Percentiles rank a stretch among this genome's conserved stretches.
Conservation (phyloP, 257 asterid genomes). For the Ocimum tenuiflorum region DNA sequence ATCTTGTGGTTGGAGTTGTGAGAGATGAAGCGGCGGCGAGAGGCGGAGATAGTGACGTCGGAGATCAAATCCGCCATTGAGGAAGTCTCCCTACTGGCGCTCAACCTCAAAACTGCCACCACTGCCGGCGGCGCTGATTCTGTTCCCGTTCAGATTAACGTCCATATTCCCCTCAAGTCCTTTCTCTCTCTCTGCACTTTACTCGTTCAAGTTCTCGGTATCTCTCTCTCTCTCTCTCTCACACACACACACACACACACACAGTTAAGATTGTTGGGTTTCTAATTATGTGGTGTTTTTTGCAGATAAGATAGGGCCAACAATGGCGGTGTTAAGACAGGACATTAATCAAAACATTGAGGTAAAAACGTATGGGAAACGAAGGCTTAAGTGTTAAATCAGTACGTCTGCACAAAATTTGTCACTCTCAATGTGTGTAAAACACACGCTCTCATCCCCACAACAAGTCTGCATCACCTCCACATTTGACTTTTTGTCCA, state of each 20-base stretch:
- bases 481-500: constrained; percentile 22
- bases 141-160: not conserved
- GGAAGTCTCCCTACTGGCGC: constrained; percentile 40
- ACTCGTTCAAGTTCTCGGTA: constrained; percentile 83
- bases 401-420: not conserved
- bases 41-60: constrained; percentile 38
- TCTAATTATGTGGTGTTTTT: no score
- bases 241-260: not conserved
- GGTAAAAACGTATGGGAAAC: constrained; percentile 25
- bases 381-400: not conserved
- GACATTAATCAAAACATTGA: constrained; percentile 73
- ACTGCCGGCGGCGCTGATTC: not conserved
- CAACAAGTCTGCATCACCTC: not conserved
- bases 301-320: constrained; percentile 98
- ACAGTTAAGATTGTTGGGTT: no score
- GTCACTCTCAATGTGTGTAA: constrained; percentile 38
- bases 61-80: constrained; percentile 68
- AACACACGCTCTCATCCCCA: constrained; percentile 43
- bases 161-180: constrained; percentile 52
- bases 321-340: constrained; percentile 85
- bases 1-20: not conserved
- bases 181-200: constrained; percentile 66
- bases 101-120: constrained; percentile 26
- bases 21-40: constrained; percentile 71
- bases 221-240: constrained; percentile 18